phyloP scores from a whole-genome alignment of 345 rosid species.

The Gossypium mustelinum region DNA sequence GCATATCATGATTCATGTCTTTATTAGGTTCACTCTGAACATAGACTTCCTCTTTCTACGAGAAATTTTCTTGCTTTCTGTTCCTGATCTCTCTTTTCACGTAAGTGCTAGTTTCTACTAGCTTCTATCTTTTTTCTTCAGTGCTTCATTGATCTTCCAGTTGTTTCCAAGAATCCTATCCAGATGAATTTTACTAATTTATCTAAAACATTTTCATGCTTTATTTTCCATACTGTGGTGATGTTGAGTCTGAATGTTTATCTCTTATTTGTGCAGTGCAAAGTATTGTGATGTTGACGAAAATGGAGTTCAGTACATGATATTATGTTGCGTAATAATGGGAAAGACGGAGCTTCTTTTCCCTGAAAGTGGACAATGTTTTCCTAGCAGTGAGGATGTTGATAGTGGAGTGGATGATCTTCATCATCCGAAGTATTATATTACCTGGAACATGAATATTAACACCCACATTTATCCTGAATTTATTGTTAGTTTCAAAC shows the following conservation, averaged over 20 bases:
- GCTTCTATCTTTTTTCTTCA: too few relatives aligned
- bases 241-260: slow-evolving; percentile 8
- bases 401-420: slow-evolving; percentile 86
- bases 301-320: slow-evolving; percentile 60
- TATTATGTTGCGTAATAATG: slow-evolving; percentile 81
- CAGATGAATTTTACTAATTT: not conserved
- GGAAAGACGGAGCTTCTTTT: slow-evolving; percentile 72
- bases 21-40: not conserved
- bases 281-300: slow-evolving; percentile 82
- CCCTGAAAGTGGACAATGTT: slow-evolving; percentile 50
- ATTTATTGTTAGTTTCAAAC: slow-evolving; percentile 86
- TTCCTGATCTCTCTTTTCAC: not conserved
- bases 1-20: not conserved
- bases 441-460: slow-evolving; percentile 84
- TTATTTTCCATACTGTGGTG: slow-evolving; percentile 1
- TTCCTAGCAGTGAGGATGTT: slow-evolving; percentile 59
- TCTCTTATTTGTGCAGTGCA: slow-evolving; percentile 51
- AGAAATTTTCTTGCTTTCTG: not conserved
- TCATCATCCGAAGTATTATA: slow-evolving; percentile 53
- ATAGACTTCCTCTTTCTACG: not conserved
- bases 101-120: not conserved
- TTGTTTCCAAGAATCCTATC: not conserved
- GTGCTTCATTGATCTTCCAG: not conserved
- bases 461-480: slow-evolving; percentile 83
- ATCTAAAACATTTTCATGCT: not conserved